Evolutionary conservation across 805 yeast species (phyloP).

Genomic region (Candida nemodendra): DNA sequence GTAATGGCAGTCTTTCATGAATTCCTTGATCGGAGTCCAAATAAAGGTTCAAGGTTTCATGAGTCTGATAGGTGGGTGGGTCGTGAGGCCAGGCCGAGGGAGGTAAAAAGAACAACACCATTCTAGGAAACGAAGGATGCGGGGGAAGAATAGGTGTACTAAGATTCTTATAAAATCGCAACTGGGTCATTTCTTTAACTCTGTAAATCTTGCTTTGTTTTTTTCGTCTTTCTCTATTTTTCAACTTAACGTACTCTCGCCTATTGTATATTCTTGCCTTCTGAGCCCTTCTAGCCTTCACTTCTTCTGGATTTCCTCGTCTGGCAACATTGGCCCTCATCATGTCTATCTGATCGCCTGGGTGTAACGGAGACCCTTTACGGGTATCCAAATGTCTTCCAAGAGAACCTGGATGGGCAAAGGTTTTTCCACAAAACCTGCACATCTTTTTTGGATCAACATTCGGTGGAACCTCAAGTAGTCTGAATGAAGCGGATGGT

Average conservation of each 20-base stretch:
- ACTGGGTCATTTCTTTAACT: constrained; percentile 37
- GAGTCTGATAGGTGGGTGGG: constrained; percentile 49
- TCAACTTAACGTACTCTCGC: constrained; percentile 46
- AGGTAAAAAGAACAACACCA: constrained; percentile 46
- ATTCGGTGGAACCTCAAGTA: constrained; percentile 23
- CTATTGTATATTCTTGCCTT: constrained; percentile 46
- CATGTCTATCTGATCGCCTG: constrained; percentile 44
- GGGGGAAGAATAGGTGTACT: constrained; percentile 40
- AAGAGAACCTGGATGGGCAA: constrained; percentile 56
- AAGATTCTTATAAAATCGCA: constrained; percentile 36
- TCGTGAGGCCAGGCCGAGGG: constrained; percentile 51
- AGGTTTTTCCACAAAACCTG: constrained; percentile 51
- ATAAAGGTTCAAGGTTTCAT: constrained; percentile 29
- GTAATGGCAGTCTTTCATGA: constrained; percentile 23
- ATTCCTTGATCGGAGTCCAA: constrained; percentile 21
- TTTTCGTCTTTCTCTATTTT: constrained; percentile 44
- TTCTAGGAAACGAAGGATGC: constrained; percentile 48
- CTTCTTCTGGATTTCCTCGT: constrained; percentile 45
- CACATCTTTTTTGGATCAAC: constrained; percentile 40
- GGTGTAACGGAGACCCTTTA: constrained; percentile 53
- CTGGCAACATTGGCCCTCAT: constrained; percentile 50
- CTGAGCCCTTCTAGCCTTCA: constrained; percentile 38
- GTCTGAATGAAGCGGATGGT: constrained; percentile 7
- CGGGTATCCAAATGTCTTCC: constrained; percentile 59
- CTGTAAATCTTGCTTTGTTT: constrained; percentile 41